Percentiles rank a stretch among this genome's conserved stretches.
These are phyloP conservation scores for Jamesozyma spencerorum DNA, from an alignment of 805 yeast species.

Conservation along the genomic window DNA sequence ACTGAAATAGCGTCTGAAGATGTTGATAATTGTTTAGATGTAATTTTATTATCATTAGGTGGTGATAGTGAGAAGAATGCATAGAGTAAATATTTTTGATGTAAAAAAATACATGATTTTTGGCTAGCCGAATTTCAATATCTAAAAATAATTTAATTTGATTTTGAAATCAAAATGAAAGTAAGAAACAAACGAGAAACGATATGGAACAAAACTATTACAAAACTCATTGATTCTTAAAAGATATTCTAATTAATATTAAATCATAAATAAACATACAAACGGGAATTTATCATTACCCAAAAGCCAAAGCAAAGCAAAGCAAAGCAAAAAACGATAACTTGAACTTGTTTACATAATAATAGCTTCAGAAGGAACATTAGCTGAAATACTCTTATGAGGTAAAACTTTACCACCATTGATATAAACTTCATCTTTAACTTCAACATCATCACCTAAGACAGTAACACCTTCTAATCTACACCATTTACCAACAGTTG, in stretches of 20 bases:
- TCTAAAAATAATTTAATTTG: not conserved
- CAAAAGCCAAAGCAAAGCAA: too few species aligned
- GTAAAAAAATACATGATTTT: not conserved
- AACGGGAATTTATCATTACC: too few species aligned
- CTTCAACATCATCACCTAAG: constrained; percentile 97
- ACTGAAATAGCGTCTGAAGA: constrained; percentile 60
- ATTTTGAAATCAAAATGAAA: not conserved
- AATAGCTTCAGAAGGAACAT: constrained; percentile 95
- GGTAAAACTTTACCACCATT: constrained; percentile 99
- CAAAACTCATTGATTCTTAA: not conserved
- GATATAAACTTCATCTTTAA: constrained; percentile 96
- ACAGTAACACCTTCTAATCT: constrained; percentile 97
- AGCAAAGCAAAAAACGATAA: constrained; percentile 1
- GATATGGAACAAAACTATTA: too few species aligned
- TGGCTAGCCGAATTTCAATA: too few species aligned
- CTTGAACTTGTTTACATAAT: constrained; percentile 74
- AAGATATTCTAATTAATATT: too few species aligned
- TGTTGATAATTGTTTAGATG: constrained; percentile 58
- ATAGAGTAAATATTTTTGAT: not conserved
- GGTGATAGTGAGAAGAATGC: not conserved
- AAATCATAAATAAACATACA: too few species aligned
- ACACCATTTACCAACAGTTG: constrained; percentile 97
- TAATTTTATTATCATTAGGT: constrained; percentile 34
- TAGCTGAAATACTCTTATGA: constrained; percentile 91
- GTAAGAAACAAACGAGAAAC: too few species aligned